Evolutionary conservation across 2,329 filamentous ascomycete genomes (phyloP).

Genomic region (Talaromyces sp.): DNA sequence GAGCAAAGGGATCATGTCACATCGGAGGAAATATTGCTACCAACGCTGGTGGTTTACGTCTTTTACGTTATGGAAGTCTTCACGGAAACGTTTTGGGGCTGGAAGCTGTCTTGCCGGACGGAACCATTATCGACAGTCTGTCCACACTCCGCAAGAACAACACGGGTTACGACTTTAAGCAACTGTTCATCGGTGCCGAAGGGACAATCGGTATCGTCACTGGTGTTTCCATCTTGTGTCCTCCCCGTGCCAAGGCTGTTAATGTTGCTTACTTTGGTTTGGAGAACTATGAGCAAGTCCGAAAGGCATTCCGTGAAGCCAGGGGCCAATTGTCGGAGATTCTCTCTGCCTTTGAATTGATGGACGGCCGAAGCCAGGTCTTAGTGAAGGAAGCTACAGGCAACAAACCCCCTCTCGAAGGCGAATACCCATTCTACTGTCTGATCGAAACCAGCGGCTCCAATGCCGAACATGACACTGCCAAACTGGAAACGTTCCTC

Average conservation of each 20-base stretch:
- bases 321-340: slow-evolving; percentile 92
- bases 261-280: slow-evolving; percentile 95
- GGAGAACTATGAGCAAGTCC: slow-evolving; percentile 84
- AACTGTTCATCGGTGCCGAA: slow-evolving; percentile 93
- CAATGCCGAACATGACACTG: slow-evolving; percentile 87
- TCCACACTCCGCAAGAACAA: slow-evolving; percentile 94
- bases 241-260: slow-evolving; percentile 79
- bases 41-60: slow-evolving; percentile 86
- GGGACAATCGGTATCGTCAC: slow-evolving; percentile 95
- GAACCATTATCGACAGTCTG: slow-evolving; percentile 86
- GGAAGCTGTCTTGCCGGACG: slow-evolving; percentile 90
- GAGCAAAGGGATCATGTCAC: slow-evolving; percentile 94
- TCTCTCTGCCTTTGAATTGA: slow-evolving; percentile 93
- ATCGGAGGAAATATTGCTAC: slow-evolving; percentile 95
- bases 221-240: slow-evolving; percentile 82
- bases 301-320: slow-evolving; percentile 80
- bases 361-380: slow-evolving; percentile 81
- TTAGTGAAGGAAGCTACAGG: slow-evolving; percentile 73
- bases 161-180: slow-evolving; percentile 95
- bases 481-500: slow-evolving; percentile 85
- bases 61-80: slow-evolving; percentile 89
- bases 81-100: slow-evolving; percentile 91
- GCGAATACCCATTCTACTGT: slow-evolving; percentile 89
- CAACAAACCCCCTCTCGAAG: slow-evolving; percentile 77
- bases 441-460: slow-evolving; percentile 94